These are phyloP conservation scores for Elsinoe ampelina DNA, from an alignment of 2,329 filamentous ascomycete species.

Conservation along the genomic window DNA sequence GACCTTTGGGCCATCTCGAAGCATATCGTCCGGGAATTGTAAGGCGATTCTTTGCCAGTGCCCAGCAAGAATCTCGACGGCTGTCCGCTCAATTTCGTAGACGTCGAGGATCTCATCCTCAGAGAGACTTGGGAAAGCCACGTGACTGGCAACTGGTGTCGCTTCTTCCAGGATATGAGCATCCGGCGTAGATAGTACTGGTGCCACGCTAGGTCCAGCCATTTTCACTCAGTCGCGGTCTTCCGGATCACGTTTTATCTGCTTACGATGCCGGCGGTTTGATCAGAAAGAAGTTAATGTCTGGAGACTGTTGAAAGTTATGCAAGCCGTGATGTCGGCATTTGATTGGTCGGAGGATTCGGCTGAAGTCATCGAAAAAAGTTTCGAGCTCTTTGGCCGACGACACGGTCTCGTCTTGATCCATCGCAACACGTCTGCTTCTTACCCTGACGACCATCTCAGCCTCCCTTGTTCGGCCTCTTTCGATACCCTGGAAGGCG, in stretches of 20 bases:
- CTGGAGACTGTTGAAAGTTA: no score
- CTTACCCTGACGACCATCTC: no score
- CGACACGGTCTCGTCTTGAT: not conserved
- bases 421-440: not conserved
- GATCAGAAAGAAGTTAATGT: no score
- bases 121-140: conserved; percentile 32
- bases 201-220: conserved; percentile 34
- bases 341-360: not conserved
- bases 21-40: conserved; percentile 94
- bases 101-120: conserved; percentile 64
- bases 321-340: not conserved
- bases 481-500: no score
- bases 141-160: conserved; percentile 32
- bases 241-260: not conserved
- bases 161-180: conserved; percentile 50
- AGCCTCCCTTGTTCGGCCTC: no score
- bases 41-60: conserved; percentile 71
- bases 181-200: conserved; percentile 54
- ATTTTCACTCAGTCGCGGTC: not conserved
- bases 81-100: conserved; percentile 79
- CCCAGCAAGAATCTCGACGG: conserved; percentile 61
- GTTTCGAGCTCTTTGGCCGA: conserved; percentile 14
- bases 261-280: not conserved
- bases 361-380: conserved; percentile 2
- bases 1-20: conserved; percentile 73